Evolutionary conservation across 371 early-diverging fungal species (phyloP), one percentile per base, ranked within the genome.

Genomic region (Syncephalastrum racemosum): DNA sequence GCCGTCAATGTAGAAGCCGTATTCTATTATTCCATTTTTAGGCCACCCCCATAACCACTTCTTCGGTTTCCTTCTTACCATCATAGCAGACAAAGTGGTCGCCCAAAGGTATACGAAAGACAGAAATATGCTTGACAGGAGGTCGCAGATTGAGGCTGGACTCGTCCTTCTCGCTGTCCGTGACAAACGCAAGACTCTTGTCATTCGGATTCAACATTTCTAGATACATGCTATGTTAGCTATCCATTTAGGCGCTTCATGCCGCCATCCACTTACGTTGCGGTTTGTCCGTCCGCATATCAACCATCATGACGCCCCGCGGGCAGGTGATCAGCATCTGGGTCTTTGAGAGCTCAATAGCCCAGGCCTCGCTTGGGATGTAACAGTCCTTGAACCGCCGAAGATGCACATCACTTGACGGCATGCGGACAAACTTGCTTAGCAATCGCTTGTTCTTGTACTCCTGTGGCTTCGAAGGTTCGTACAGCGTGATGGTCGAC

Each of bases 71-170:
- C 4, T 16, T 4, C 47, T 65, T 70, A 74, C 78, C 78, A 60
- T 78, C 75, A 46, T 78, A 78, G 39, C 78, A 78, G 8, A 78
- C 59, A 50, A 78, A 68, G 42, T 74, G 68, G 50, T 78, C 73
- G 8, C 62, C 64, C 4, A 58, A 62, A 12, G 68, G 71, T 19
- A 68, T 68, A 36, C 64, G 54, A 22, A 74, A 78, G 1, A 70
- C 57, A 6, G 70, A 50, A 44, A 78, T 78, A 18, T 60, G 75
- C 47, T 72, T 78, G 22, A 70, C 57, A 0, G 70, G 60, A 8
- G 66, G 68, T 3, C 71, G 68, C 4, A 75, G 53, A 7, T 64
- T 54, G 2, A 60, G 46, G 1, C 58, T 41, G 13, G 71, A 58
- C 13, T 66, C 71, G 22, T 74, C 69, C 36, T 60, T 70, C 50